Evolutionary conservation across 2,329 filamentous ascomycete species (phyloP).

Genomic region (Phaeosphaeriaceae sp.): DNA sequence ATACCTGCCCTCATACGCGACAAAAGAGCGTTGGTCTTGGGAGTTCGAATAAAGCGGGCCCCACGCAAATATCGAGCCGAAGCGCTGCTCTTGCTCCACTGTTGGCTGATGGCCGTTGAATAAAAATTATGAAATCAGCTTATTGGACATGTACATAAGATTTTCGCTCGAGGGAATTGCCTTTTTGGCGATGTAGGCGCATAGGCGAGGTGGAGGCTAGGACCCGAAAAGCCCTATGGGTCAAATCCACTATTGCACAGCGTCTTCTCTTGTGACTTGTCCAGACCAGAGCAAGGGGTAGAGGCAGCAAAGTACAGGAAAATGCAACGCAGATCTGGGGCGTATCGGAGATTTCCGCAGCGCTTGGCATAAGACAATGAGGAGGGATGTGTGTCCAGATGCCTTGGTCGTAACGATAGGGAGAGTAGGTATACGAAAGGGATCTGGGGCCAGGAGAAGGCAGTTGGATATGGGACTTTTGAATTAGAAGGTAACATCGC

Average conservation of each 20-base stretch:
- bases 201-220: constrained; percentile 11
- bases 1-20: constrained; percentile 5
- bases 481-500: constrained; percentile 5
- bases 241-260: constrained; percentile 12
- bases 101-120: neutral
- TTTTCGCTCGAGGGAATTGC: constrained; percentile 7
- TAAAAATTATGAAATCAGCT: constrained; percentile 1
- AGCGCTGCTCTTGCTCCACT: neutral
- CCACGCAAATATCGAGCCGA: neutral
- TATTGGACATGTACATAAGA: constrained; percentile 6
- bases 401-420: neutral
- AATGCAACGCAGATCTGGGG: constrained; percentile 14
- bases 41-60: too few relatives aligned
- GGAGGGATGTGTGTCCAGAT: neutral
- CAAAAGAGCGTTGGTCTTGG: neutral
- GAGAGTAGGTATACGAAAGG: neutral
- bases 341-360: constrained; percentile 1
- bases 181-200: constrained; percentile 2
- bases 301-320: constrained; percentile 1
- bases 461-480: neutral
- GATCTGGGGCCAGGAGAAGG: neutral
- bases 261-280: neutral
- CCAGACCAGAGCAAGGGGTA: constrained; percentile 13
- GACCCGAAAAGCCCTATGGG: constrained; percentile 1
- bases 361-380: neutral